Conservation (phyloP, 176 grass and related monocot species). For the Eleusine indica region DNA sequence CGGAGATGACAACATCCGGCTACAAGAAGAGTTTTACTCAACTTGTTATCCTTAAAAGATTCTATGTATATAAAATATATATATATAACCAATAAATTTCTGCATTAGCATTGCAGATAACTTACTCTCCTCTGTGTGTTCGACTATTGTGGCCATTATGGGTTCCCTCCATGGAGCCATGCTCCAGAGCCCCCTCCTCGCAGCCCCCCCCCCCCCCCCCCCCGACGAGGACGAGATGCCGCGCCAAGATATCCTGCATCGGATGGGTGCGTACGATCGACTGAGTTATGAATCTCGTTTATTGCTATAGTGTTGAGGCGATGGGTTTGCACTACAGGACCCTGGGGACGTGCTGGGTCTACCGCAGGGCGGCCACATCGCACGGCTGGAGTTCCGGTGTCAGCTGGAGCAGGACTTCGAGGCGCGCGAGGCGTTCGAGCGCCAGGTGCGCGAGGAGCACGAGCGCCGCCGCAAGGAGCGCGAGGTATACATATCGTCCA, state of each 20-base stretch:
- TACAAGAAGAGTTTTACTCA: too few relatives aligned
- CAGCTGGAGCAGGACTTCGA: constrained; percentile 72
- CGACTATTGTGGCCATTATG: not conserved
- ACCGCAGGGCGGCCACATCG: constrained; percentile 75
- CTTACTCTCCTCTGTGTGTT: not conserved
- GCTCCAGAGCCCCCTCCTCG: constrained; percentile 29
- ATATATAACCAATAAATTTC: too few relatives aligned
- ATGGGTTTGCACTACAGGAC: constrained; percentile 44
- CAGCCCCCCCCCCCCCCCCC: not conserved
- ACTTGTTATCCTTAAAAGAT: too few relatives aligned
- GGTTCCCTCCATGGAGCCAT: constrained; percentile 37
- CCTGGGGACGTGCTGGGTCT: constrained; percentile 73
- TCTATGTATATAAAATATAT: too few relatives aligned
- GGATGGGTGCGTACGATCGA: constrained; percentile 39
- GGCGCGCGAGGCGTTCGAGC: constrained; percentile 63
- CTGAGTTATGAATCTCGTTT: too few relatives aligned
- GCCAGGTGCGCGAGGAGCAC: constrained; percentile 74
- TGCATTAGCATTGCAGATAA: constrained; percentile 26
- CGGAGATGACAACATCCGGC: too few relatives aligned
- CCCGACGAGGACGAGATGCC: constrained; percentile 6
- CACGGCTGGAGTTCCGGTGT: constrained; percentile 70
- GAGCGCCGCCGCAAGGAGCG: constrained; percentile 65
- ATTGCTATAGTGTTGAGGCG: too few relatives aligned
- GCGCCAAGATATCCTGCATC: constrained; percentile 64
- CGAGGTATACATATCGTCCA: constrained; percentile 40